Evolutionary conservation across 2,329 filamentous ascomycete genomes (phyloP), one percentile per base, ranked within the genome.

Genomic region (Davidsoniella virescens): DNA sequence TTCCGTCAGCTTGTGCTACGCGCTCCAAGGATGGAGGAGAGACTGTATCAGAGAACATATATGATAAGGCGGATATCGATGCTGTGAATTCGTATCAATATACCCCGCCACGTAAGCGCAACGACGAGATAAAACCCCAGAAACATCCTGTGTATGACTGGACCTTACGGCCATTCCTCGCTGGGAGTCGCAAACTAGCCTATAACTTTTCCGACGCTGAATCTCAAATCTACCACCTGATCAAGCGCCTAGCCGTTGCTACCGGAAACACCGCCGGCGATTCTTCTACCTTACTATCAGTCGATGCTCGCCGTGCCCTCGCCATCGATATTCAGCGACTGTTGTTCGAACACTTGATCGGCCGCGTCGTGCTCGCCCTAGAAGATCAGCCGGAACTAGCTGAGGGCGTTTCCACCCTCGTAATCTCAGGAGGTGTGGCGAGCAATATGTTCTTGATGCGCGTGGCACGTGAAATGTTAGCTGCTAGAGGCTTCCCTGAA

Each of bases 351-450:
- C 90, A 96, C 66, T 69, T 96, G 23, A 80, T 78, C 1, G 82
- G 78, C 55, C 75, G 90, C 8, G 71, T 92, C 2, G 59, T 76
- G 1, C 67, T 94, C 8, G 59, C 65, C 10, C 61, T 62, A 49
- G 55, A 55, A 10, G 46, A 23, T 7, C 12, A 38, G 16, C 58
- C 61, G 2, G 55, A 55, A 16, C 57, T 63, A 29, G 50, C 53
- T n/a, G 54, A 61, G 39, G 14, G 17, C 5, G 65, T 80, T 6
- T 64, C 66, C 7, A 81, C 81, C 1, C 67, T 96, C 4, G 86
- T 96, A 8, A 73, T 96, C 3, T 84, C 87, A 38, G 92, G 92
- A 26, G 92, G 92, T 20, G 92, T 98, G 5, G 92, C 90, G 6
- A 82, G 84, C 47, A 96, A 95, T 63, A 65, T 65, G 47, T 95